A percentile compares a stretch with the other conserved stretches of the same genome.
phyloP scores from a whole-genome alignment of 2,329 filamentous ascomycete genomes.

The Elsinoe fawcettii region DNA sequence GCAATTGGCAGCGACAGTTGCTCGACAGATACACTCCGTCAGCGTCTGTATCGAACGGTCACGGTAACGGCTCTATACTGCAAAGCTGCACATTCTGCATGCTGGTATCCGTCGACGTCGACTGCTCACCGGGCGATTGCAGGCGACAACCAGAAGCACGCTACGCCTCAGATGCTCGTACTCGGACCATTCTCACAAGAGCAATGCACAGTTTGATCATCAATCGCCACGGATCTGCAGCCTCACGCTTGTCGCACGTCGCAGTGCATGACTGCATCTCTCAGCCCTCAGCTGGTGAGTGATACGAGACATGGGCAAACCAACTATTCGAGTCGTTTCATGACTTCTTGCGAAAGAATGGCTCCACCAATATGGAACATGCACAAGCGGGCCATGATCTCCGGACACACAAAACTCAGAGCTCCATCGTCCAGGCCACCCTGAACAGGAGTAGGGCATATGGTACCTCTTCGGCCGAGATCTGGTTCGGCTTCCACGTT shows the following conservation, averaged over 20 bases:
- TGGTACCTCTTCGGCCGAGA: conserved; percentile 3
- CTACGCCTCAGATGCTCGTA: not conserved
- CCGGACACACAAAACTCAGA: not conserved
- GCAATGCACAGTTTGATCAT: conserved; percentile 9
- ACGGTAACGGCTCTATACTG: conserved; percentile 5
- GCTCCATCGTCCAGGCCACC: conserved; percentile 4
- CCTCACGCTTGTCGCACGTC: conserved; percentile 8
- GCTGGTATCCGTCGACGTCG: conserved; percentile 1
- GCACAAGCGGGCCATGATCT: conserved; percentile 2
- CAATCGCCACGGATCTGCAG: conserved; percentile 6
- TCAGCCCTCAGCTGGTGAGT: not conserved
- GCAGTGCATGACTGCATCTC: not conserved
- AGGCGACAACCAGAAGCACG: not conserved
- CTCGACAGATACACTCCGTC: conserved; percentile 3
- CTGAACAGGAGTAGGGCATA: not conserved
- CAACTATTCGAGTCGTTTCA: conserved; percentile 3
- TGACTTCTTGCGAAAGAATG: not conserved
- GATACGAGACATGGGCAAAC: not conserved
- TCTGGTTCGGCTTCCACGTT: conserved; percentile 14
- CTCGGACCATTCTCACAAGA: not conserved
- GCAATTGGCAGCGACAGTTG: conserved; percentile 4
- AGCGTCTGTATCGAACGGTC: conserved; percentile 11
- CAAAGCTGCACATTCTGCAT: not conserved
- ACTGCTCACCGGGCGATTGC: conserved; percentile 7
- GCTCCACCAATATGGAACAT: conserved; percentile 9